Evolutionary conservation across 1,284 basidiomycete genomes (phyloP).

Genomic region (Microbotryum intermedium): DNA sequence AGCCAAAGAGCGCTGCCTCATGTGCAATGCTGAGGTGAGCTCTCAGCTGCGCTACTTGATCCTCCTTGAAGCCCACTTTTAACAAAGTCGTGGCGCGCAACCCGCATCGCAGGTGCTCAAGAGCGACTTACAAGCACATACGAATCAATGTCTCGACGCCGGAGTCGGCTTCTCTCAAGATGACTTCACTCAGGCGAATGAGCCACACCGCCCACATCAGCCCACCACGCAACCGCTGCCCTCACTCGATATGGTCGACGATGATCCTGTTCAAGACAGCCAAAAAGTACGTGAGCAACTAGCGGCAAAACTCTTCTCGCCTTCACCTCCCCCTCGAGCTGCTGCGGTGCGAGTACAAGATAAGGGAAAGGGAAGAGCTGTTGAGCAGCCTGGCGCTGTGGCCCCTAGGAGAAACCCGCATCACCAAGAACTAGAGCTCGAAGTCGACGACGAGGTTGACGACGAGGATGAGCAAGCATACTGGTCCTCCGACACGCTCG

Average conservation of each 20-base stretch:
- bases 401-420: neutral
- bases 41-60: no score
- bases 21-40: neutral
- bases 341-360: neutral
- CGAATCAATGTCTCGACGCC: neutral
- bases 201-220: neutral
- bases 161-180: neutral
- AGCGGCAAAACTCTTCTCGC: neutral
- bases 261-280: neutral
- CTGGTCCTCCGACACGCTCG: neutral
- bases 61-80: neutral
- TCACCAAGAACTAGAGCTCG: neutral
- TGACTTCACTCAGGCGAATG: neutral
- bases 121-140: neutral
- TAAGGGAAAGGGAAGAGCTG: conserved; percentile 1
- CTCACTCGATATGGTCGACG: neutral
- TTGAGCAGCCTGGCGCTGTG: neutral
- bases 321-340: neutral
- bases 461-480: neutral
- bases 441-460: neutral
- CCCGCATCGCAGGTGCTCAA: neutral
- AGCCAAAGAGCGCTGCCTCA: neutral
- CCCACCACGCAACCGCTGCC: neutral
- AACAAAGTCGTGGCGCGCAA: no score
- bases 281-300: neutral